phyloP scores from a whole-genome alignment of 192 early-diverging fungal genomes.

The Umbelopsis vinacea region DNA sequence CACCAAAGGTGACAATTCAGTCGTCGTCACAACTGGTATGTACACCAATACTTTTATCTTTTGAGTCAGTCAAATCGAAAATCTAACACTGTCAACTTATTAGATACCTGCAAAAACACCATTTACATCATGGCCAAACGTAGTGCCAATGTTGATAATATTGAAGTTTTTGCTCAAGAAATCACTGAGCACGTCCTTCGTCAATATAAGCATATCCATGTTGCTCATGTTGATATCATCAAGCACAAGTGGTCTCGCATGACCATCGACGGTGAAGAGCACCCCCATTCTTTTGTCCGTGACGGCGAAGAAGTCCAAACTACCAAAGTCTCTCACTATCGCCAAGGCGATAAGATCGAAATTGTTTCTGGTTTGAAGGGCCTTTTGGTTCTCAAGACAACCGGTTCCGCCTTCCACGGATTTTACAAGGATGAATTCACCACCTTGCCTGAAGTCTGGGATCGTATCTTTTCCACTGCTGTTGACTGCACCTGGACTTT shows the following conservation, averaged over 20 bases:
- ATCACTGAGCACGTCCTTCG: conserved; percentile 71
- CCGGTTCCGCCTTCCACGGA: conserved; percentile 77
- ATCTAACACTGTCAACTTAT: neutral
- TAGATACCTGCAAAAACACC: conserved; percentile 79
- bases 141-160: conserved; percentile 65
- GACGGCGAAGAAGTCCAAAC: conserved; percentile 74
- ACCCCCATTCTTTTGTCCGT: conserved; percentile 72
- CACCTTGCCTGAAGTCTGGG: conserved; percentile 71
- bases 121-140: conserved; percentile 77
- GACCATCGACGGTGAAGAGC: conserved; percentile 58
- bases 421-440: conserved; percentile 78
- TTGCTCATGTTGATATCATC: conserved; percentile 66
- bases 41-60: neutral
- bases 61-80: neutral
- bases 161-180: conserved; percentile 75
- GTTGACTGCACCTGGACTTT: conserved; percentile 74
- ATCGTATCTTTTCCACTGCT: conserved; percentile 78
- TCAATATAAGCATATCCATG: conserved; percentile 71
- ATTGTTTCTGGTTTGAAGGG: conserved; percentile 72
- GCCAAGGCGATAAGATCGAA: conserved; percentile 41
- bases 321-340: conserved; percentile 57
- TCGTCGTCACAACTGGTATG: conserved; percentile 72
- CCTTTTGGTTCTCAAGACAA: conserved; percentile 80
- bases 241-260: conserved; percentile 81
- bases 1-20: conserved; percentile 77